Conservation (phyloP, 148 eudicot genomes). For the Nepenthes gracilis region DNA sequence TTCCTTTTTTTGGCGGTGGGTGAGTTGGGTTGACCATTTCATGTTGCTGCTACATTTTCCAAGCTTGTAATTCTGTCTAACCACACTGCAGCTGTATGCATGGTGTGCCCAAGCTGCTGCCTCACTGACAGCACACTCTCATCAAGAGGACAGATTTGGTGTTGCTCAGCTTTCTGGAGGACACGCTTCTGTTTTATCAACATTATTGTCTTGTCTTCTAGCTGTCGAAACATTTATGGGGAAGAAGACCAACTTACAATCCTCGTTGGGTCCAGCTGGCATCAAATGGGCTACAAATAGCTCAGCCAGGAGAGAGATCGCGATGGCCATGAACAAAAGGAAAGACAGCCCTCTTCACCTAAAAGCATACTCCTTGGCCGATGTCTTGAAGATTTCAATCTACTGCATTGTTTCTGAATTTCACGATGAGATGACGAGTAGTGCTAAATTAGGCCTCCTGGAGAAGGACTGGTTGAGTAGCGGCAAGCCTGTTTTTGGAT, state of each 20-base stretch:
- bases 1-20: background rate
- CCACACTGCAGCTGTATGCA: constrained; percentile 48
- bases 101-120: constrained; percentile 81
- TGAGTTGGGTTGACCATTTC: too few relatives aligned
- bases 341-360: constrained; percentile 58
- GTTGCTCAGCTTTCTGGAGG: constrained; percentile 95
- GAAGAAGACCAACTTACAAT: constrained; percentile 67
- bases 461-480: constrained; percentile 68
- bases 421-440: constrained; percentile 59
- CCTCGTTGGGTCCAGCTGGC: constrained; percentile 54
- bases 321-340: constrained; percentile 33
- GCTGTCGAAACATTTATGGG: constrained; percentile 89
- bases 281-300: constrained; percentile 80
- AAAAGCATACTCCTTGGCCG: constrained; percentile 74
- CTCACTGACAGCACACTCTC: constrained; percentile 70
- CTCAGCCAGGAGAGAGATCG: constrained; percentile 57
- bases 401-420: constrained; percentile 69
- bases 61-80: background rate
- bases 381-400: constrained; percentile 64
- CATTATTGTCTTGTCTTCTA: constrained; percentile 59
- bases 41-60: too few relatives aligned
- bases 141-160: constrained; percentile 84
- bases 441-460: constrained; percentile 55
- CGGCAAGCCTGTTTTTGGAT: constrained; percentile 52
- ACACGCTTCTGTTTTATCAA: constrained; percentile 62